Conservation (phyloP, 805 yeast genomes). For the Kregervanrija pseudodelftensis region DNA sequence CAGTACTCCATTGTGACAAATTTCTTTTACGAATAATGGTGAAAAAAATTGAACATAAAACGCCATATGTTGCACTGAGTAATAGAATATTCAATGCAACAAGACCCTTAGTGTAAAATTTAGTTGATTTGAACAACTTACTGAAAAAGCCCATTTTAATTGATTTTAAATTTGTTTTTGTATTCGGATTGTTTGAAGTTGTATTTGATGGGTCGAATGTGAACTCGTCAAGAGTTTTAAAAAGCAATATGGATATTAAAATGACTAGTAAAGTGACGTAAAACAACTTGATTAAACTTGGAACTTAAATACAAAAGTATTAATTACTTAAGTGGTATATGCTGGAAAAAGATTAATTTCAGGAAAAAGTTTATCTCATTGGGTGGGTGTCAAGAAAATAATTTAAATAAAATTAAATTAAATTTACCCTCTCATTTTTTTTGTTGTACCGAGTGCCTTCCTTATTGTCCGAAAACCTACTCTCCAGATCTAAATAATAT, state of each 20-base stretch:
- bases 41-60: constrained; percentile 61
- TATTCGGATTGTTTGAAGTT: too few relatives aligned
- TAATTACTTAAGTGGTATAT: too few relatives aligned
- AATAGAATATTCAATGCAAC: constrained; percentile 47
- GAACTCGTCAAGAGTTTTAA: background rate
- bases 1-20: constrained; percentile 84
- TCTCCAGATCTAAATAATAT: too few relatives aligned
- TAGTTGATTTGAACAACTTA: constrained; percentile 26
- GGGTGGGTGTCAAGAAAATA: too few relatives aligned
- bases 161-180: too few relatives aligned
- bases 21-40: constrained; percentile 67
- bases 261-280: constrained; percentile 6
- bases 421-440: too few relatives aligned
- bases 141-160: constrained; percentile 9
- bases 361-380: too few relatives aligned
- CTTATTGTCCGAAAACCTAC: too few relatives aligned
- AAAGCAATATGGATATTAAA: background rate
- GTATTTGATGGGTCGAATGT: background rate
- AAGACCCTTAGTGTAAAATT: constrained; percentile 50
- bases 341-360: too few relatives aligned
- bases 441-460: too few relatives aligned
- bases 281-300: constrained; percentile 10
- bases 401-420: too few relatives aligned
- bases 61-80: constrained; percentile 68
- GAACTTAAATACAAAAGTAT: background rate